phyloP scores from a whole-genome alignment of 768 basidiomycete genomes.

The Calocybe cyanea region DNA sequence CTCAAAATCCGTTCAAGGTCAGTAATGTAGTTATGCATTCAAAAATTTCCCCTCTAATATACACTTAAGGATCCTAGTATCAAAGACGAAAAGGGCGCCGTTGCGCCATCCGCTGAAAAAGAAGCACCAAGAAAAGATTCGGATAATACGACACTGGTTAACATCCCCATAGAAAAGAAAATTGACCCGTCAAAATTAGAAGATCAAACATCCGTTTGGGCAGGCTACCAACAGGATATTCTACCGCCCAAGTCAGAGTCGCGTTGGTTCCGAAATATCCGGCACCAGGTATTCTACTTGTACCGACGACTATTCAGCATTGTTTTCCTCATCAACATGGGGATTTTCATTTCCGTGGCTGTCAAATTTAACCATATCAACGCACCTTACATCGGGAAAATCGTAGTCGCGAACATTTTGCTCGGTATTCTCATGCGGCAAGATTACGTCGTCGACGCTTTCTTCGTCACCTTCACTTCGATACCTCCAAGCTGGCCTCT shows the following conservation, averaged over 20 bases:
- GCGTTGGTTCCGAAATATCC: constrained; percentile 45
- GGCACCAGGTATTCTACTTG: constrained; percentile 52
- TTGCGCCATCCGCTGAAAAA: not conserved
- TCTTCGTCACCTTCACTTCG: constrained; percentile 49
- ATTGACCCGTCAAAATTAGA: constrained; percentile 17
- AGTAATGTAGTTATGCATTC: not conserved
- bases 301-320: constrained; percentile 60
- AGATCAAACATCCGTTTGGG: constrained; percentile 39
- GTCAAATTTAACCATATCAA: constrained; percentile 27
- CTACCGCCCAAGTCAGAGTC: constrained; percentile 50
- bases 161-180: constrained; percentile 18
- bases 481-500: constrained; percentile 56
- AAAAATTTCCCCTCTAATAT: not conserved
- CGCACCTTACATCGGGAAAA: constrained; percentile 33
- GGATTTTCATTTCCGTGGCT: constrained; percentile 42
- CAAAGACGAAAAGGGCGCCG: constrained; percentile 6
- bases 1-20: constrained; percentile 7
- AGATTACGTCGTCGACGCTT: constrained; percentile 57
- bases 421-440: constrained; percentile 47
- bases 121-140: not conserved
- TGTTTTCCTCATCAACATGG: constrained; percentile 53
- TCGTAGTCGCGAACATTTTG: constrained; percentile 45
- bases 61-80: constrained; percentile 1
- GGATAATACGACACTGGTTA: constrained; percentile 11
- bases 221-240: constrained; percentile 47